Percentiles rank a stretch among this genome's conserved stretches.
Evolutionary conservation across 2,329 filamentous ascomycete species (phyloP).

Genomic region (Elsinoe ampelina): DNA sequence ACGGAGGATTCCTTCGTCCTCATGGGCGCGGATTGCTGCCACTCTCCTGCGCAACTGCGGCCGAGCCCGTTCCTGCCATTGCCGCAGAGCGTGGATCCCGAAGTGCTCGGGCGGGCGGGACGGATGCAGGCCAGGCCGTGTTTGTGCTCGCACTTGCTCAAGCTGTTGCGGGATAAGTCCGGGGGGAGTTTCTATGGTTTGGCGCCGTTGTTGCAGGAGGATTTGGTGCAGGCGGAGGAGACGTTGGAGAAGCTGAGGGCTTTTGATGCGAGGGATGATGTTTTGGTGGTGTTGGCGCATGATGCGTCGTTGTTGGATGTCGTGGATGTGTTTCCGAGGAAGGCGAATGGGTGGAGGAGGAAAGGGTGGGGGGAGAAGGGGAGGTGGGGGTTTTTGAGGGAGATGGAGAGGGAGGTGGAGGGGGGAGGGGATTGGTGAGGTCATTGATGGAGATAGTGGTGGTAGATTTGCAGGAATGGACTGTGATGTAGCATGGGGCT

Average conservation of each 20-base stretch:
- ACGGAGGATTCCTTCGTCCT: conserved; percentile 20
- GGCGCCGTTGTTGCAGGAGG: conserved; percentile 12
- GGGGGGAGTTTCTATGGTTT: background rate
- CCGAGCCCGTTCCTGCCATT: conserved; percentile 18
- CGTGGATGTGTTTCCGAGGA: conserved; percentile 19
- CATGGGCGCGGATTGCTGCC: conserved; percentile 21
- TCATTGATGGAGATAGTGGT: no score
- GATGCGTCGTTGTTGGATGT: conserved; percentile 18
- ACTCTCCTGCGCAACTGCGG: conserved; percentile 18
- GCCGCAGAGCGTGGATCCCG: conserved; percentile 16
- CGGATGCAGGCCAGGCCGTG: conserved; percentile 12
- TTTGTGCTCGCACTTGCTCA: conserved; percentile 2
- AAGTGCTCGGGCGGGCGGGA: conserved; percentile 13
- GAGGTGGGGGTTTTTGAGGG: background rate
- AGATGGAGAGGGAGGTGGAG: no score
- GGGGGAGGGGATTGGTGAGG: no score
- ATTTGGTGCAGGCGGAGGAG: conserved; percentile 18
- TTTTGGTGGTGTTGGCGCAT: conserved; percentile 20
- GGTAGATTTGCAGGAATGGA: no score
- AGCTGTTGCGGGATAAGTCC: background rate
- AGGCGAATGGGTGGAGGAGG: conserved; percentile 19
- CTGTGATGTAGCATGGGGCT: no score
- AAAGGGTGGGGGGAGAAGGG: conserved; percentile 18
- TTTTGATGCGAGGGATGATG: conserved; percentile 20
- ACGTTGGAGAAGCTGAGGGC: conserved; percentile 17